Percentiles rank a stretch among this genome's conserved stretches.
phyloP scores from a whole-genome alignment of 2,329 filamentous ascomycete genomes.

The Cladosporium halotolerans region DNA sequence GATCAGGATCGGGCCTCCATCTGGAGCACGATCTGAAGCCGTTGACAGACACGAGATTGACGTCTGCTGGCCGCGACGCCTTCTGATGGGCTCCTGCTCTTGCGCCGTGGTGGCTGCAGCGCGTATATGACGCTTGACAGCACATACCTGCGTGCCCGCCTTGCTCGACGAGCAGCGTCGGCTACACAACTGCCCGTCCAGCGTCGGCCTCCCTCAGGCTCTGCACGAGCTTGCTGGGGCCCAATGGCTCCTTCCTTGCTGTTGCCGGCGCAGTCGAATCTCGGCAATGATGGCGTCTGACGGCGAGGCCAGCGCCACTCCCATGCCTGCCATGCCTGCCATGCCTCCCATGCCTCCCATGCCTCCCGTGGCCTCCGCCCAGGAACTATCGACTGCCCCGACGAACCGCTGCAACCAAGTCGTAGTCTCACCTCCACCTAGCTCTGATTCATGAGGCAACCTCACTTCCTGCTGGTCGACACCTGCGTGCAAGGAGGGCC shows the following conservation, averaged over 20 bases:
- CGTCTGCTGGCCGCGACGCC: neutral
- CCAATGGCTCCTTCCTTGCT: slow-evolving; percentile 10
- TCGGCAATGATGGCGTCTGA: neutral
- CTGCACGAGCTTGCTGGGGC: slow-evolving; percentile 18
- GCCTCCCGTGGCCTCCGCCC: slow-evolving; percentile 14
- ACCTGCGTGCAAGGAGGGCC: slow-evolving; percentile 19
- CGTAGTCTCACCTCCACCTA: slow-evolving; percentile 13
- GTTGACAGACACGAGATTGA: slow-evolving; percentile 9
- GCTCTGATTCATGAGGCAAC: slow-evolving; percentile 13
- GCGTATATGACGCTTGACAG: slow-evolving; percentile 20
- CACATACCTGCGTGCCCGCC: slow-evolving; percentile 20
- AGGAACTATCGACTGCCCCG: slow-evolving; percentile 16
- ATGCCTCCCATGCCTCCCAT: neutral
- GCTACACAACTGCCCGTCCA: slow-evolving; percentile 16
- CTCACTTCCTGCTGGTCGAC: slow-evolving; percentile 13
- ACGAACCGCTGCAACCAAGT: slow-evolving; percentile 10
- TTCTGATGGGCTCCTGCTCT: too few relatives aligned
- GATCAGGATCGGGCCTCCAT: slow-evolving; percentile 8
- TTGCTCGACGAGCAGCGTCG: slow-evolving; percentile 15
- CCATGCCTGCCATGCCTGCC: neutral
- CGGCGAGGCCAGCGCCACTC: too few relatives aligned
- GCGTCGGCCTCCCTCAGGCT: neutral
- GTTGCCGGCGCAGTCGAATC: neutral
- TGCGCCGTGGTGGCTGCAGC: slow-evolving; percentile 18
- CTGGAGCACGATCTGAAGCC: slow-evolving; percentile 5